Evolutionary conservation across 73 alveolate genomes (phyloP).

Genomic region (Paramecium octaurelia): DNA sequence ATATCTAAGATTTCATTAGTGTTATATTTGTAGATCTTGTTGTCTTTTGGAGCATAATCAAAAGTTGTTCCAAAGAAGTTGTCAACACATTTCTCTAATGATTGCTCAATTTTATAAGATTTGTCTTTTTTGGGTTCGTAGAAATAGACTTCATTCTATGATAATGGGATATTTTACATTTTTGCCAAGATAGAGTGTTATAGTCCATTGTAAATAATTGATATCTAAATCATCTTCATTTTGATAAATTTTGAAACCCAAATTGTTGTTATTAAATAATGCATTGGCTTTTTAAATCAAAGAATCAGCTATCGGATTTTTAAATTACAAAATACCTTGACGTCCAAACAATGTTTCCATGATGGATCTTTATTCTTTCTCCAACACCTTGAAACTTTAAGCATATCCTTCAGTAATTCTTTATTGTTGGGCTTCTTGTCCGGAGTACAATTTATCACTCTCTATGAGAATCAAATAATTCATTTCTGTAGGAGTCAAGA

Average conservation of each 20-base stretch:
- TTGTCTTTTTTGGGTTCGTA: conserved; percentile 36
- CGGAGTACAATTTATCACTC: conserved; percentile 13
- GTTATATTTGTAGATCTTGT: conserved; percentile 2
- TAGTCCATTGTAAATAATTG: conserved; percentile 6
- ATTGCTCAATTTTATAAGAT: background rate
- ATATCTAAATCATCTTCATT: conserved; percentile 46
- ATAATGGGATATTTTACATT: background rate
- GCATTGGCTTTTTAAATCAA: background rate
- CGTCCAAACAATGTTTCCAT: background rate
- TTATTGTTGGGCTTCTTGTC: background rate
- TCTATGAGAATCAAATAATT: conserved; percentile 5
- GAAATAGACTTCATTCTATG: conserved; percentile 36
- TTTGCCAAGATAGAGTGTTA: conserved; percentile 27
- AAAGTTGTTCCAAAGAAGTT: conserved; percentile 39
- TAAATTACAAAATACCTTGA: background rate
- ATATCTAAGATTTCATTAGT: conserved; percentile 24
- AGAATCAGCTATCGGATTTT: background rate
- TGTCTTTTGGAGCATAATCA: conserved; percentile 38
- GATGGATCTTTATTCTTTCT: background rate
- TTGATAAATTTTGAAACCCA: background rate
- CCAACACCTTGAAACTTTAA: background rate
- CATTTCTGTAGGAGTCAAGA: conserved; percentile 20
- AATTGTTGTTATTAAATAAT: background rate
- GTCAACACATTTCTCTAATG: conserved; percentile 39
- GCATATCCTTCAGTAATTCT: conserved; percentile 42